Evolutionary conservation across 768 basidiomycete genomes (phyloP).

Genomic region (Pholiota molesta): DNA sequence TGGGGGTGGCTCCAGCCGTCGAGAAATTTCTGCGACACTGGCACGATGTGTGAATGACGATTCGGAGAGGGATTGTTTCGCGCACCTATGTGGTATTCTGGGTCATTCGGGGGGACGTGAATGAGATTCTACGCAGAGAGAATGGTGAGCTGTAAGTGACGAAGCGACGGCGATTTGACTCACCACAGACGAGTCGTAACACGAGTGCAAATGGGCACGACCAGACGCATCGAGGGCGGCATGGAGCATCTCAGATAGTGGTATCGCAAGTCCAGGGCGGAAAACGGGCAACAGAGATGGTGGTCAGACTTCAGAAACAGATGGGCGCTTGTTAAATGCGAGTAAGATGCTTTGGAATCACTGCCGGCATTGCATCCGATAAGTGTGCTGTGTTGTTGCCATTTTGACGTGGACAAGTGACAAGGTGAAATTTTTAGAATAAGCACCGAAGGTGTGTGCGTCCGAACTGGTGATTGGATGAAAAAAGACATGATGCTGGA

Average conservation of each 20-base stretch:
- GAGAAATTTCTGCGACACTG: constrained; percentile 27
- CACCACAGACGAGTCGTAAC: constrained; percentile 24
- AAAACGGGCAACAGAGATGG: neutral
- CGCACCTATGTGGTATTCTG: constrained; percentile 25
- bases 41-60: neutral
- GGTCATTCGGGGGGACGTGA: constrained; percentile 21
- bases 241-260: constrained; percentile 20
- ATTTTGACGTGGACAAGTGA: neutral
- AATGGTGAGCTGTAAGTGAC: neutral
- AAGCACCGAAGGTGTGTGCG: too few relatives aligned
- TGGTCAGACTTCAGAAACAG: neutral
- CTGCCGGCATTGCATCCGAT: neutral
- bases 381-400: neutral
- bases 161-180: neutral
- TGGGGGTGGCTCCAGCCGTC: constrained; percentile 30
- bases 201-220: constrained; percentile 26
- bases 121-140: constrained; percentile 24
- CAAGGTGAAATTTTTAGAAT: too few relatives aligned
- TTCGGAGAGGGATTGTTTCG: neutral
- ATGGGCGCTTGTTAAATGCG: constrained; percentile 1
- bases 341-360: neutral
- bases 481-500: too few relatives aligned
- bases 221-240: constrained; percentile 30
- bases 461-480: too few relatives aligned
- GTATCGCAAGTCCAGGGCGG: neutral